Evolutionary conservation across 2,329 filamentous ascomycete genomes (phyloP).

Genomic region (Fusarium luffae): DNA sequence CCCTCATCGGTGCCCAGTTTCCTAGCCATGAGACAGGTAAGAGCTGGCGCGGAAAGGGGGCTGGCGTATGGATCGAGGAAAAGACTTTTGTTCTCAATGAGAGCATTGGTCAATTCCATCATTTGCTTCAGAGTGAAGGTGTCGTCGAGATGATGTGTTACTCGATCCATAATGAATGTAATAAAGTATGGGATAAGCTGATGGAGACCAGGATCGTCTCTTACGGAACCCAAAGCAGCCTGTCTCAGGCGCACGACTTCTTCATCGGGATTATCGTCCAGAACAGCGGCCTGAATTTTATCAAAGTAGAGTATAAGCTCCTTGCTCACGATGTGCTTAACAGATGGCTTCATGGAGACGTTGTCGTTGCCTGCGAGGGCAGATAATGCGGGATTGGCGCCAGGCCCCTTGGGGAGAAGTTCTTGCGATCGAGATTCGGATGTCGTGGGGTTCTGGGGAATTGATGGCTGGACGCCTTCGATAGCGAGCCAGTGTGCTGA

Average conservation of each 20-base stretch:
- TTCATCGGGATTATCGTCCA: conserved; percentile 89
- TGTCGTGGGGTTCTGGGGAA: conserved; percentile 93
- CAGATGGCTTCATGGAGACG: conserved; percentile 84
- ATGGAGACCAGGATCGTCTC: conserved; percentile 90
- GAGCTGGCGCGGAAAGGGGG: conserved; percentile 81
- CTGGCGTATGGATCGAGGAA: conserved; percentile 73
- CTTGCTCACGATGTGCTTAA: conserved; percentile 96
- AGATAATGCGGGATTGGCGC: conserved; percentile 83
- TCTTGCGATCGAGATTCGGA: conserved; percentile 86
- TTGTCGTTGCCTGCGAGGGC: conserved; percentile 88
- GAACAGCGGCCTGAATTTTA: conserved; percentile 87
- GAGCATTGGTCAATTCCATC: conserved; percentile 87
- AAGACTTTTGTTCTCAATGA: conserved; percentile 84
- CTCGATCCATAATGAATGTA: conserved; percentile 94
- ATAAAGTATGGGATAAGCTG: conserved; percentile 97
- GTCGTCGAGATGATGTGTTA: conserved; percentile 92
- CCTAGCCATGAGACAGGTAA: conserved; percentile 87
- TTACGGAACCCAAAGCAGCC: conserved; percentile 85
- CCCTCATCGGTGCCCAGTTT: conserved; percentile 74
- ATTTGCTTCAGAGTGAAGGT: conserved; percentile 89
- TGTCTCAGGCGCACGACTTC: conserved; percentile 77
- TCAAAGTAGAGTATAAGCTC: conserved; percentile 98
- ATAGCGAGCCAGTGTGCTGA: conserved; percentile 96
- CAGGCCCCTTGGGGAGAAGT: conserved; percentile 87
- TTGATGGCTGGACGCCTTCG: conserved; percentile 95